These are phyloP conservation scores for Poronia punctata DNA, from an alignment of 495 filamentous ascomycete genomes.

Conservation along the genomic window DNA sequence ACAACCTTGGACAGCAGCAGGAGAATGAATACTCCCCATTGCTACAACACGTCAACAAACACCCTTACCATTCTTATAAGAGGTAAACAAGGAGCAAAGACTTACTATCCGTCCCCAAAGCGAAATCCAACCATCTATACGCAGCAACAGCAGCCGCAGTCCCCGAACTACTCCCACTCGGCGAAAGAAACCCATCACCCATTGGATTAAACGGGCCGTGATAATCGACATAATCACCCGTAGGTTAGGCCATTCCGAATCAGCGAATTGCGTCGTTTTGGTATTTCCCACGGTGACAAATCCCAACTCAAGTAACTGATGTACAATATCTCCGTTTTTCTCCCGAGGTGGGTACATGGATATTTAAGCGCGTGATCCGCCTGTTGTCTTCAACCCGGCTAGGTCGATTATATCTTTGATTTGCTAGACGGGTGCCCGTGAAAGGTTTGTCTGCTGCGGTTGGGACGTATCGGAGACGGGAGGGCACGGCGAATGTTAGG, in stretches of 20 bases:
- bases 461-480: background rate
- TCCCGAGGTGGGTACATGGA: background rate
- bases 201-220: slow-evolving; percentile 42
- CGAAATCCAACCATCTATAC: slow-evolving; percentile 45
- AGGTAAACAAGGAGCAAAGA: too few species aligned
- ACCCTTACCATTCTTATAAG: too few species aligned
- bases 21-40: background rate
- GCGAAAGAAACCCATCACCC: slow-evolving; percentile 44
- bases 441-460: background rate
- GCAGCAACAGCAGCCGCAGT: slow-evolving; percentile 34
- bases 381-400: background rate
- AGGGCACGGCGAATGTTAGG: slow-evolving; percentile 1
- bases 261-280: background rate
- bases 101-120: slow-evolving; percentile 39
- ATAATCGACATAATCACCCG: slow-evolving; percentile 20
- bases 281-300: background rate
- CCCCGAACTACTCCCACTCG: slow-evolving; percentile 35
- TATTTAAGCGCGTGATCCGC: background rate
- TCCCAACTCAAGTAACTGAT: background rate
- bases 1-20: background rate
- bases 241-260: background rate
- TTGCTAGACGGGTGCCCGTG: background rate
- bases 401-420: slow-evolving; percentile 1
- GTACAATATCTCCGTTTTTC: background rate
- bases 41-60: background rate